Base-by-base conservation (phyloP, 2,329 filamentous ascomycete species). In the Aspergillus cejpii region DNA sequence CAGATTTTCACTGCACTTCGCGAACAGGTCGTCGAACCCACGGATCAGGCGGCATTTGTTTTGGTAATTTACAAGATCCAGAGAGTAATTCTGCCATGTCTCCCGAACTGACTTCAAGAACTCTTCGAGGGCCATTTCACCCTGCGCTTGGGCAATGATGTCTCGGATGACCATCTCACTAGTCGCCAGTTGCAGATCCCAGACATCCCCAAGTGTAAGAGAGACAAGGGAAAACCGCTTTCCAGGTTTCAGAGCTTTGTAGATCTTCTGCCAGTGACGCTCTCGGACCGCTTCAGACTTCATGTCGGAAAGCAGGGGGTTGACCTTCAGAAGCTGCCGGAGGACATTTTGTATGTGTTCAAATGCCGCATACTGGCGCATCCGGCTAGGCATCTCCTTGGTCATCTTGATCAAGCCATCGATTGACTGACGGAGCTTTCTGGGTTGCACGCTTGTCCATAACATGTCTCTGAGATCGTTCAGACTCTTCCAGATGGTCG, bases 301-400 rank as follows among this genome's bases (percentile, higher is more conserved):
- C 66, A 99, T 77, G 53, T 98, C 92, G 3, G 83, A 80, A 3
- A 99, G 76, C 26, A 96, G 76, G 8, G 84, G 76, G 61, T 97
- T 98, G 56, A 94, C 88, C 66, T 95, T 97, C 52, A 96, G 77
- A 39, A 94, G 78, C 50, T 90, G 84, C 36, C 89, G 85, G 31
- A 98, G 79, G 23, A 94, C 86, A 52, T 81, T 88, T 64, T 98
- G 94, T 29, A 98, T 89, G 61, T 98, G 91, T 67, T 98, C 94
- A 63, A 98, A 99, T n/a, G 94, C 94, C 56, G 94, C 91, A 66
- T 99, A 99, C 62, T 98, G 94, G 49, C 94, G 84, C 91, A 98
- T 97, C 48, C 92, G 84, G 68, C 89, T 95, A 0, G 94, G 92
- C 92, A 98, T 97, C 51, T 97, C 91, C 71, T 95, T 97, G 27